phyloP scores from a whole-genome alignment of 495 filamentous ascomycete species.

The Aspergillus sparsus region DNA sequence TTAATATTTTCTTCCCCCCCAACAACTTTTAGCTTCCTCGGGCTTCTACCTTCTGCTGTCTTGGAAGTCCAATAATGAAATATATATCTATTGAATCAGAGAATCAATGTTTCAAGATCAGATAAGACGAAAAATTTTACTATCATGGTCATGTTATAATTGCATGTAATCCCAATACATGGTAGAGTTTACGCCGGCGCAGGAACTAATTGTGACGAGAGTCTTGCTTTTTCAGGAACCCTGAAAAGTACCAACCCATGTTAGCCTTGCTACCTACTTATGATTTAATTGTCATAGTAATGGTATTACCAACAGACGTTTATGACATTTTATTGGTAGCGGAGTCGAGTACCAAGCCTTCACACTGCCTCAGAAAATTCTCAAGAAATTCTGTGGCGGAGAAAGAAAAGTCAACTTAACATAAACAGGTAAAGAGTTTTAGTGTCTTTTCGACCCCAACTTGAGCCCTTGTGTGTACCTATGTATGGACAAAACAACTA shows the following conservation, averaged over 20 bases:
- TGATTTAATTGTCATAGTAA: neutral
- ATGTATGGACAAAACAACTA: neutral
- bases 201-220: conserved; percentile 20
- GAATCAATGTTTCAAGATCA: neutral
- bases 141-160: neutral
- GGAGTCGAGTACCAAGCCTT: conserved; percentile 12
- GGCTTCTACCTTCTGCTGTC: no score
- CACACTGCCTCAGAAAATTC: conserved; percentile 1
- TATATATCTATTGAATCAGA: no score
- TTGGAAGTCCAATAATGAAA: no score
- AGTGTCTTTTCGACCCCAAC: conserved; percentile 1
- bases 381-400: neutral
- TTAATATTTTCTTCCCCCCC: neutral
- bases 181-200: conserved; percentile 23
- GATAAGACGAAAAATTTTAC: neutral
- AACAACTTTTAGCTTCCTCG: no score
- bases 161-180: conserved; percentile 19
- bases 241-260: no score
- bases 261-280: no score
- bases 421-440: neutral
- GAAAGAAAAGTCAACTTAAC: neutral
- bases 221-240: conserved; percentile 13
- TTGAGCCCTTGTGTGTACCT: neutral
- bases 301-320: neutral
- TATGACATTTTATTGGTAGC: conserved; percentile 3